Evolutionary conservation across 2,329 filamentous ascomycete species (phyloP), one percentile per base, ranked within the genome.

Genomic region (Beauveria varroae): DNA sequence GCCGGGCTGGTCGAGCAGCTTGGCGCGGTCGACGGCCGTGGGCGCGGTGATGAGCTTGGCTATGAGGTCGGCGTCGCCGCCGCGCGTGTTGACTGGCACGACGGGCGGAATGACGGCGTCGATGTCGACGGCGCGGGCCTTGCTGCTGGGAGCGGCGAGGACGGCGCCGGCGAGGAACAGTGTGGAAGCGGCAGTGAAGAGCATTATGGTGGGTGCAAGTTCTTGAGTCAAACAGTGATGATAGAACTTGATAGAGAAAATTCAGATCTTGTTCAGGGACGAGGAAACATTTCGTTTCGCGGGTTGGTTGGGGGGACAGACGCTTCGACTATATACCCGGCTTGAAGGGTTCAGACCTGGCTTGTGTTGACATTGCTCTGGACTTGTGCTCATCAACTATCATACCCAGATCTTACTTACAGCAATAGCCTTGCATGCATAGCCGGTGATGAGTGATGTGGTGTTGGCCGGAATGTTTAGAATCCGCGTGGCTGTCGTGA

Each of bases 1-100:
- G 41, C 72, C 72, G 10, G 71, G 70, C 62, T 72, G 67, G 66
- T 70, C 64, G 51, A 70, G 68, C 8, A 75, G 67, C 57, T 65
- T 67, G 67, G 68, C 63, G n/a, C 72, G 71, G 3, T 74, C 70
- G 24, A 60, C 62, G 30, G 72, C 69, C 0, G 72, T 74, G 0
- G 72, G 65, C 0, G 68, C 65, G 0, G 69, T 71, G 24, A 71
- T 53, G 56, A 72, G 67, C 60, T 70, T 69, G 22, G 67, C 37
- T 60, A 72, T 71, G 53, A 72, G 66, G 20, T 67, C 65, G 20
- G 47, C 34, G 52, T 72, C 64, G 24, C 66, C 68, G 28, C 63
- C 63, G 43, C 68, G 67, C 5, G 69, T 66, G 65, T 71, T 71
- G 63, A 70, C 60, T 5, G 67, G 66, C 14, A 73, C 70, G 30